phyloP scores from a whole-genome alignment of 306 rosid genomes.

The Trifolium dubium region DNA sequence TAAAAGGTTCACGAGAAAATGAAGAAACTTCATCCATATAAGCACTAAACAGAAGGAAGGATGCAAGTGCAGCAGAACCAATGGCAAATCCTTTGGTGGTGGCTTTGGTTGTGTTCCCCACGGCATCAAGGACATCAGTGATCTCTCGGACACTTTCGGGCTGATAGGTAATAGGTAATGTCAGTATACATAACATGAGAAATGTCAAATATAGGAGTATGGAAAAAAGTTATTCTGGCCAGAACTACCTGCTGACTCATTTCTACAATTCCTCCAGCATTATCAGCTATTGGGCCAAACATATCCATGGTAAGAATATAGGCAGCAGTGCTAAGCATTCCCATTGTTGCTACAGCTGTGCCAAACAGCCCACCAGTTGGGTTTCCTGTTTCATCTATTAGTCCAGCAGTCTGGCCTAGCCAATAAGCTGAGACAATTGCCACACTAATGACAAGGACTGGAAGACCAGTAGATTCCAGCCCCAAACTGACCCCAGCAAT shows the following conservation, averaged over 20 bases:
- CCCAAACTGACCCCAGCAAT: constrained; percentile 99
- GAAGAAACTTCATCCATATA: constrained; percentile 96
- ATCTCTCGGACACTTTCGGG: constrained; percentile 98
- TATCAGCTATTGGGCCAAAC: constrained; percentile 99
- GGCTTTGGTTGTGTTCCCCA: constrained; percentile 97
- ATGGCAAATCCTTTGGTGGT: constrained; percentile 99
- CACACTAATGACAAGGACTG: constrained; percentile 91
- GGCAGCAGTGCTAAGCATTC: constrained; percentile 99
- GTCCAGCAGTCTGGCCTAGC: constrained; percentile 90
- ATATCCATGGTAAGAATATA: constrained; percentile 99
- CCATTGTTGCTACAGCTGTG: constrained; percentile 99
- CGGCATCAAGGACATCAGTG: constrained; percentile 96
- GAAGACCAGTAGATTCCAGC: constrained; percentile 97
- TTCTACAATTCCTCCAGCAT: constrained; percentile 99
- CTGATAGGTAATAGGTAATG: constrained; percentile 57
- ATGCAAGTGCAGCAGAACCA: constrained; percentile 99
- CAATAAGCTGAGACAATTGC: constrained; percentile 90
- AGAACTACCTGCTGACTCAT: constrained; percentile 95
- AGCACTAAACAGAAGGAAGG: constrained; percentile 98
- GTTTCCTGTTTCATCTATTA: constrained; percentile 78
- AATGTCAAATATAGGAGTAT: constrained; percentile 34
- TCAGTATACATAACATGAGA: constrained; percentile 22
- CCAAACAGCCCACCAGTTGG: constrained; percentile 98
- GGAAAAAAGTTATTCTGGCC: constrained; percentile 29
- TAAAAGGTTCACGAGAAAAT: constrained; percentile 80